Base-by-base conservation (phyloP, 192 early-diverging fungal species). In the Entomortierella beljakovae region DNA sequence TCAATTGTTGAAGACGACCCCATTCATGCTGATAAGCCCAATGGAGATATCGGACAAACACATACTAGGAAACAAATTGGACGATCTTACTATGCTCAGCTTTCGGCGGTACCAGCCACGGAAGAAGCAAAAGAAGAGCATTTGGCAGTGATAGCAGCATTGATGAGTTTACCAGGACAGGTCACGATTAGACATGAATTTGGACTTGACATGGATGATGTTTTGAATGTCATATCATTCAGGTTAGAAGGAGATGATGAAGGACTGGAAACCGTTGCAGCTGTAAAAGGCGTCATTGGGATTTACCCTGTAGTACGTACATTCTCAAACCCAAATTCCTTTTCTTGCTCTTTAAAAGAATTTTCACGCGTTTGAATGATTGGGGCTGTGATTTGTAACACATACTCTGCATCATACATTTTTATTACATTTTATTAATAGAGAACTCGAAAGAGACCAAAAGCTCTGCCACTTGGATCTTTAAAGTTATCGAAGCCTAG, bases 181-280 rank as follows among this genome's bases (percentile, higher is more conserved):
- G 60, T 77, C 1, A 58, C 37, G 38, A 77, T 68, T 35, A 59
- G 73, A 22, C 73, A 77, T 25, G 73, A 63, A 37, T 68, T 77
- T 77, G 73, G 73, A 2, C 62, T 33, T 33, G 73, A 90, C 37
- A 80, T 81, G 49, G 84, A 80, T 29, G 68, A 83, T 51, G 68
- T 76, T 16, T 61, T 87, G 64, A 87, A 87, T 57, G 85, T 84
- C 20, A 72, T 87, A 3, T 87, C 85, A 10, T 66, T 87, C 32
- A 64, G 51, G 6, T 57, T 87, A 8, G 73, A 81, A 2, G 70
- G 74, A 1, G 26, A 25, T 13, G 25, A 43, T 5, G 81, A 85
- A 33, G 70, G 68, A 0, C 46, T 67, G 2, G 51, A 71, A 11
- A 71, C 73, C 40, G 57, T 83, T 18, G 61, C 68, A 6, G 68